A percentile compares a stretch with the other conserved stretches of the same genome.
These are phyloP conservation scores for Sugiyamaella novakii DNA, from an alignment of 1,139 yeast species.

Conservation along the genomic window DNA sequence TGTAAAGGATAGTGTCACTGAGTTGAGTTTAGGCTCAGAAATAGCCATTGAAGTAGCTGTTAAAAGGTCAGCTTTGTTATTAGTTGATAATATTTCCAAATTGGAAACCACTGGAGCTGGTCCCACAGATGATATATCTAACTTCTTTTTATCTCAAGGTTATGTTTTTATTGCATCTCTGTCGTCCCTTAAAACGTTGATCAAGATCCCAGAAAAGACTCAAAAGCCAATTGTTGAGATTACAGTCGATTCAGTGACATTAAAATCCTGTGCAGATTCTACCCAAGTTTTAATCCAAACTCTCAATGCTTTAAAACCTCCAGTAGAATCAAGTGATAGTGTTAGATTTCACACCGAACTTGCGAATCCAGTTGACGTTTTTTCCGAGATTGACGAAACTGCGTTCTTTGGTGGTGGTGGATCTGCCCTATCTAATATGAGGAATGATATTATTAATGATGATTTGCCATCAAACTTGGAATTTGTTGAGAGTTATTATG, in stretches of 20 bases:
- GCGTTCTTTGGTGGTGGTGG: constrained; percentile 33
- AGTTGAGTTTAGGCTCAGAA: constrained; percentile 36
- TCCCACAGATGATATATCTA: constrained; percentile 21
- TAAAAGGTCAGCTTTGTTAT: constrained; percentile 34
- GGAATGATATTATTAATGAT: constrained; percentile 33
- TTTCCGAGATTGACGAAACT: constrained; percentile 52
- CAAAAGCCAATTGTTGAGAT: constrained; percentile 5
- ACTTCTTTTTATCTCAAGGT: constrained; percentile 30
- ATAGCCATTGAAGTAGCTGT: constrained; percentile 25
- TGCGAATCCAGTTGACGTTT: constrained; percentile 47
- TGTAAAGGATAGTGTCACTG: constrained; percentile 56
- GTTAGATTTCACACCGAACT: constrained; percentile 43
- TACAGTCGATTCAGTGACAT: constrained; percentile 21
- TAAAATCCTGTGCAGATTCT: constrained; percentile 80
- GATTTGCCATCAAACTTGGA: constrained; percentile 39
- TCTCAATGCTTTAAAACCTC: constrained; percentile 70
- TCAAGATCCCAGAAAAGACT: constrained; percentile 9
- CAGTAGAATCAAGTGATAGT: constrained; percentile 56
- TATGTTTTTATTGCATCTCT: constrained; percentile 31
- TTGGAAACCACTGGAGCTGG: constrained; percentile 9
- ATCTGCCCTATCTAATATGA: constrained; percentile 19
- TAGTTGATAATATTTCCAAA: constrained; percentile 36
- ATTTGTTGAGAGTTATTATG: constrained; percentile 47
- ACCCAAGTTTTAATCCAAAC: constrained; percentile 69
- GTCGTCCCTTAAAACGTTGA: constrained; percentile 20